Evolutionary conservation across 192 early-diverging fungal species (phyloP).

Genomic region (Coemansia sp.): DNA sequence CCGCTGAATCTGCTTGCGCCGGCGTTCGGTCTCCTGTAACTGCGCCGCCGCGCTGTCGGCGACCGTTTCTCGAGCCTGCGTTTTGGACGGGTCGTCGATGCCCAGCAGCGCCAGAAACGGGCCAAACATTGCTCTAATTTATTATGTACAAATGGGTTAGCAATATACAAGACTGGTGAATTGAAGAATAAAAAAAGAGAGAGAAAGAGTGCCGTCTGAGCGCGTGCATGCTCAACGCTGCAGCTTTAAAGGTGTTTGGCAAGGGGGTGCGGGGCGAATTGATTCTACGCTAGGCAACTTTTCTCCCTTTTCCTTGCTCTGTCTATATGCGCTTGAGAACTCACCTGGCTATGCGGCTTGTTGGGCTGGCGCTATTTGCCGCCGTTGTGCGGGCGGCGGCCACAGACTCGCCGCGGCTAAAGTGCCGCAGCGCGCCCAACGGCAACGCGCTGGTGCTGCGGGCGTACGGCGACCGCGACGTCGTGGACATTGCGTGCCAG

Average conservation of each 20-base stretch:
- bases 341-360: too few species aligned
- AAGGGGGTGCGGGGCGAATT: too few species aligned
- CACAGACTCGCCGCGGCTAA: not conserved
- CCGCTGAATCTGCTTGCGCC: constrained; percentile 10
- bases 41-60: constrained; percentile 1
- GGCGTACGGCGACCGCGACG: constrained; percentile 3
- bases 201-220: too few species aligned
- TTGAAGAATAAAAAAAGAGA: not conserved
- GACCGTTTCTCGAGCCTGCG: not conserved
- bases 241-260: not conserved
- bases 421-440: constrained; percentile 15
- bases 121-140: constrained; percentile 16
- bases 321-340: too few species aligned
- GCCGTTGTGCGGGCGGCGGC: not conserved
- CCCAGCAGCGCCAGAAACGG: constrained; percentile 24
- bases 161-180: not conserved
- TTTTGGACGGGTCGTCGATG: constrained; percentile 3
- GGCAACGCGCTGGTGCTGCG: constrained; percentile 1
- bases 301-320: too few species aligned
- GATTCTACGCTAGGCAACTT: too few species aligned
- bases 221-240: not conserved
- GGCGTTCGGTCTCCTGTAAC: constrained; percentile 2
- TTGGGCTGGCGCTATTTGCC: not conserved
- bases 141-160: not conserved
- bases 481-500: constrained; percentile 12